phyloP scores from a whole-genome alignment of 139 green algal genomes.

The Haematococcus sp. region DNA sequence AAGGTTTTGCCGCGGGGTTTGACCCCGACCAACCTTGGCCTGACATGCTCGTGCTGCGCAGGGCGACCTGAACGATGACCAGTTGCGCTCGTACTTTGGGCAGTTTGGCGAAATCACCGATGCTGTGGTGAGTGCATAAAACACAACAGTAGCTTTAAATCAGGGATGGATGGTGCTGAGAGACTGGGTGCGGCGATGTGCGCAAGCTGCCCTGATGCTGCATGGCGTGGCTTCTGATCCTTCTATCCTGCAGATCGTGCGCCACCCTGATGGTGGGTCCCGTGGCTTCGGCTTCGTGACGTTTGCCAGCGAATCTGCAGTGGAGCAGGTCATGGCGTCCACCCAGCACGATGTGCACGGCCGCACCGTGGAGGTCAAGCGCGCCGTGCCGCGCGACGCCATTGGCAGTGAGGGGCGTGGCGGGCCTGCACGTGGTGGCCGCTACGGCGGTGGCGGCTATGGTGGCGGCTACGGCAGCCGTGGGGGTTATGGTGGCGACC shows the following conservation, averaged over 20 bases:
- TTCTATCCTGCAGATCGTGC: slow-evolving; percentile 24
- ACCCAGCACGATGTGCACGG: slow-evolving; percentile 44
- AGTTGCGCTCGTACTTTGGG: slow-evolving; percentile 73
- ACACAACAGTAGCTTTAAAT: too few relatives aligned
- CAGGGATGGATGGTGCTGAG: too few relatives aligned
- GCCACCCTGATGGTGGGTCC: slow-evolving; percentile 57
- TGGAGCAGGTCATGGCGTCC: slow-evolving; percentile 68
- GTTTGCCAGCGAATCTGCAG: slow-evolving; percentile 66
- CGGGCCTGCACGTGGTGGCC: not conserved
- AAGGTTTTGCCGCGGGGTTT: too few relatives aligned
- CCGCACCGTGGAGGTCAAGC: slow-evolving; percentile 79
- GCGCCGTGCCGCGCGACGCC: slow-evolving; percentile 63
- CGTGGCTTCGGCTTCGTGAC: slow-evolving; percentile 92
- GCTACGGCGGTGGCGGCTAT: not conserved
- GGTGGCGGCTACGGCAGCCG: not conserved
- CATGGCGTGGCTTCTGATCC: not conserved
- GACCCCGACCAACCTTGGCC: too few relatives aligned
- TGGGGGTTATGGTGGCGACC: slow-evolving; percentile 9
- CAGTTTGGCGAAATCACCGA: slow-evolving; percentile 78
- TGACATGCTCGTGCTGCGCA: too few relatives aligned
- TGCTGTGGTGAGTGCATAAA: slow-evolving; percentile 52
- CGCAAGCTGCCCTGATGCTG: too few relatives aligned
- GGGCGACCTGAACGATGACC: slow-evolving; percentile 63
- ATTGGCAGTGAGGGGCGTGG: not conserved
- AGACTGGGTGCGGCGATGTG: too few relatives aligned